These are phyloP conservation scores for Geotrichum candidum DNA, from an alignment of 1,139 yeast genomes.

Conservation along the genomic window DNA sequence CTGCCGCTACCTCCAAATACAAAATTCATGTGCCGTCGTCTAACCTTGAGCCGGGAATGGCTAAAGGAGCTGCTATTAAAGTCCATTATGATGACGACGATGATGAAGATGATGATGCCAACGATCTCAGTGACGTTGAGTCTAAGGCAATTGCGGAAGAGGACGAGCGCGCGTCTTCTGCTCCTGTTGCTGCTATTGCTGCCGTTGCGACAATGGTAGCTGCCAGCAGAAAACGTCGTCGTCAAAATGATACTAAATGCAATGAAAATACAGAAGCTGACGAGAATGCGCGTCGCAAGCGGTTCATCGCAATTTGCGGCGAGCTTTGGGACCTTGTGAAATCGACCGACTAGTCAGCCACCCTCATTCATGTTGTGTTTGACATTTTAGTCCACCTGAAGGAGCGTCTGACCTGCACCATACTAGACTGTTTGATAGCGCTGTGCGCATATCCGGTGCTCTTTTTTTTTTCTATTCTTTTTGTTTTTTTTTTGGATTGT, in stretches of 20 bases:
- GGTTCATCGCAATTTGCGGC: conserved; percentile 4
- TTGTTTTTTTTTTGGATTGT: background rate
- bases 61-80: background rate
- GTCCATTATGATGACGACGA: conserved; percentile 2
- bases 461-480: background rate
- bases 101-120: conserved; percentile 19
- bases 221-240: background rate
- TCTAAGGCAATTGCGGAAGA: conserved; percentile 19
- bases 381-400: no score
- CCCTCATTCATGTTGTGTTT: no score
- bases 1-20: conserved; percentile 8
- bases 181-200: background rate
- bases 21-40: background rate
- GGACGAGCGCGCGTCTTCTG: conserved; percentile 15
- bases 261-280: background rate
- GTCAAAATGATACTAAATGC: background rate
- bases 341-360: background rate
- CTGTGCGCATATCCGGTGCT: background rate
- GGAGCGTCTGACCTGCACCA: no score
- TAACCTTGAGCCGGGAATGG: background rate
- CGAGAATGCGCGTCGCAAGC: background rate
- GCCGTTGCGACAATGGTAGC: background rate
- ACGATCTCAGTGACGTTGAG: conserved; percentile 17
- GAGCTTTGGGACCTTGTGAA: conserved; percentile 7
- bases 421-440: no score